Percentiles rank a stretch among this genome's conserved stretches.
These are phyloP conservation scores for Geopyxis carbonaria DNA, from an alignment of 495 filamentous ascomycete genomes.

Conservation along the genomic window DNA sequence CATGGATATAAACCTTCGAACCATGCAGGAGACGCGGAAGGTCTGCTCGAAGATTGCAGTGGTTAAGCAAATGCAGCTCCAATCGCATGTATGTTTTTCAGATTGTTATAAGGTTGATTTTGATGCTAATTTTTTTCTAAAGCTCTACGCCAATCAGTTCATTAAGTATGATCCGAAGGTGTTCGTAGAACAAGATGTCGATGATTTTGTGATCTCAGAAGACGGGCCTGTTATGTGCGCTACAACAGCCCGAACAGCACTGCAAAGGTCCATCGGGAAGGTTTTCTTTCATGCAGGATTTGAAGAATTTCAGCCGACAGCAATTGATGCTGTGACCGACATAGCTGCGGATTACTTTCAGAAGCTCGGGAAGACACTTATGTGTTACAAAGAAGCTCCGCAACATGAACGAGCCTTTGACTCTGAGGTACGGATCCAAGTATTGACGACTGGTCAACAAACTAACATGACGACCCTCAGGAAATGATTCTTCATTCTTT, in stretches of 20 bases:
- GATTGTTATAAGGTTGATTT: neutral
- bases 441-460: neutral
- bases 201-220: constrained; percentile 71
- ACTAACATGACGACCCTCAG: constrained; percentile 27
- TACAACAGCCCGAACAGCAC: constrained; percentile 56
- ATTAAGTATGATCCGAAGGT: constrained; percentile 90
- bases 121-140: constrained; percentile 11
- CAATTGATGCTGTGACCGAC: constrained; percentile 78
- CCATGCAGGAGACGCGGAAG: constrained; percentile 95
- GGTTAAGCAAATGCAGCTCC: constrained; percentile 98
- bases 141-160: constrained; percentile 97
- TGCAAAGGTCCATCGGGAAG: constrained; percentile 83
- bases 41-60: constrained; percentile 89
- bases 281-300: constrained; percentile 95
- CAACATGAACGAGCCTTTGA: constrained; percentile 22
- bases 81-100: constrained; percentile 56
- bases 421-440: constrained; percentile 16
- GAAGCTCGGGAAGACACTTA: constrained; percentile 62
- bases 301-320: constrained; percentile 91
- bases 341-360: constrained; percentile 77
- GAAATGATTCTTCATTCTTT: constrained; percentile 79
- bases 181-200: constrained; percentile 69
- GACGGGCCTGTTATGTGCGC: constrained; percentile 72
- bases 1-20: constrained; percentile 76
- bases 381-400: constrained; percentile 58